phyloP scores from a whole-genome alignment of 2,329 filamentous ascomycete genomes.

The Aspergillus piperis region DNA sequence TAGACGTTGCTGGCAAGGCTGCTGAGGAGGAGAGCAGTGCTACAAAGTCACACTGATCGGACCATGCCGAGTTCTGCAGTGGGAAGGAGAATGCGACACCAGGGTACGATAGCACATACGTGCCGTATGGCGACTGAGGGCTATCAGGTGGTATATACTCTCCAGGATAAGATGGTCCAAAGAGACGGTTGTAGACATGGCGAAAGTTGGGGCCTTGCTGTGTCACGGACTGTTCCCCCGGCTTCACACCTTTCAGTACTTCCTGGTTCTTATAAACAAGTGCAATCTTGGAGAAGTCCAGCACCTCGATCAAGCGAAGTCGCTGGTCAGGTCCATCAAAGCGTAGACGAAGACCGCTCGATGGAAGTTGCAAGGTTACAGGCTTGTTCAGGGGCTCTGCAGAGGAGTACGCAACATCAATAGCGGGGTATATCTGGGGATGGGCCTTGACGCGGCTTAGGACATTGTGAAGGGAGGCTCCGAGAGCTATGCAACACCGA shows the following conservation, averaged over 20 bases:
- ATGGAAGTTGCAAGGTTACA: conserved; percentile 72
- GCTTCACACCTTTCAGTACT: conserved; percentile 62
- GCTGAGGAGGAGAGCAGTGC: conserved; percentile 77
- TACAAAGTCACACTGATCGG: conserved; percentile 74
- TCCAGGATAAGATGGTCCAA: conserved; percentile 90
- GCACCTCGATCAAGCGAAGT: conserved; percentile 83
- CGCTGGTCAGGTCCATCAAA: conserved; percentile 95
- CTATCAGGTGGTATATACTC: conserved; percentile 74
- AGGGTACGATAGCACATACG: conserved; percentile 90
- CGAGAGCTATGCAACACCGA: conserved; percentile 63
- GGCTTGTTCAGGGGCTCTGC: conserved; percentile 72
- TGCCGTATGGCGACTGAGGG: conserved; percentile 60
- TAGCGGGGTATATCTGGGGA: conserved; percentile 75
- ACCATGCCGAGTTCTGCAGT: conserved; percentile 72
- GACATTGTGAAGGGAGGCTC: conserved; percentile 87
- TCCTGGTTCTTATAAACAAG: conserved; percentile 82
- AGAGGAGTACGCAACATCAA: conserved; percentile 81
- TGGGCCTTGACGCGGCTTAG: conserved; percentile 86
- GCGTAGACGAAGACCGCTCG: conserved; percentile 83
- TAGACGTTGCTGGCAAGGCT: conserved; percentile 74
- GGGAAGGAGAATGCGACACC: conserved; percentile 93
- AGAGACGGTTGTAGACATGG: conserved; percentile 88
- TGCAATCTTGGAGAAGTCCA: conserved; percentile 83
- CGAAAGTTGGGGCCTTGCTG: conserved; percentile 72
- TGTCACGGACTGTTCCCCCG: conserved; percentile 32